Percentiles rank a stretch among this genome's conserved stretches.
phyloP scores from a whole-genome alignment of 2,329 filamentous ascomycete genomes.

The Botrytis hyacinthi region DNA sequence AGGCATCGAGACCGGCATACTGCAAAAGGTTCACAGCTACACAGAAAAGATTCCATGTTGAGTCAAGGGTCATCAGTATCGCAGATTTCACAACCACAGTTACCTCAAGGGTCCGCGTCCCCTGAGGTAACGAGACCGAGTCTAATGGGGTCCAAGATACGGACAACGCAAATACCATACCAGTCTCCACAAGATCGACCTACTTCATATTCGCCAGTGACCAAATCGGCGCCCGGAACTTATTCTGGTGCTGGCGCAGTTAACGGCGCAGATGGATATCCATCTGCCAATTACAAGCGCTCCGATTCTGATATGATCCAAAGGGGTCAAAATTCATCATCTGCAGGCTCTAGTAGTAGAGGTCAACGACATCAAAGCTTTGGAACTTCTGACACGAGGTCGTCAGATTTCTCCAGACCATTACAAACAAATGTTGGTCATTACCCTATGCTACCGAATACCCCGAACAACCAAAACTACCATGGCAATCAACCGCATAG shows the following conservation, averaged over 20 bases:
- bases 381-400: slow-evolving; percentile 34
- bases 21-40: slow-evolving; percentile 73
- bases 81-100: slow-evolving; percentile 30
- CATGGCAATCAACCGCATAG: slow-evolving; percentile 45
- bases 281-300: slow-evolving; percentile 33
- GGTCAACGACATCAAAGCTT: slow-evolving; percentile 37
- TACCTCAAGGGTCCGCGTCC: slow-evolving; percentile 33
- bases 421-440: slow-evolving; percentile 49
- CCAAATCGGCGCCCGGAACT: slow-evolving; percentile 33
- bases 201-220: slow-evolving; percentile 36
- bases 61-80: slow-evolving; percentile 42
- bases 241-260: slow-evolving; percentile 33
- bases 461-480: slow-evolving; percentile 47
- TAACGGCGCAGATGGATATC: slow-evolving; percentile 33
- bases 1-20: slow-evolving; percentile 79
- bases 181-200: slow-evolving; percentile 37
- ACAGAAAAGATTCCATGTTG: slow-evolving; percentile 68
- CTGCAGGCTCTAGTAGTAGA: slow-evolving; percentile 24
- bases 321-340: slow-evolving; percentile 29
- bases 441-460: slow-evolving; percentile 55
- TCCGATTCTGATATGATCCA: slow-evolving; percentile 37
- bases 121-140: slow-evolving; percentile 37
- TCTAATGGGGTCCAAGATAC: slow-evolving; percentile 31
- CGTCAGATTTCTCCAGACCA: slow-evolving; percentile 45
- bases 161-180: slow-evolving; percentile 35